Conservation (phyloP, 352 stramenopile species). For the Thraustotheca clavata region DNA sequence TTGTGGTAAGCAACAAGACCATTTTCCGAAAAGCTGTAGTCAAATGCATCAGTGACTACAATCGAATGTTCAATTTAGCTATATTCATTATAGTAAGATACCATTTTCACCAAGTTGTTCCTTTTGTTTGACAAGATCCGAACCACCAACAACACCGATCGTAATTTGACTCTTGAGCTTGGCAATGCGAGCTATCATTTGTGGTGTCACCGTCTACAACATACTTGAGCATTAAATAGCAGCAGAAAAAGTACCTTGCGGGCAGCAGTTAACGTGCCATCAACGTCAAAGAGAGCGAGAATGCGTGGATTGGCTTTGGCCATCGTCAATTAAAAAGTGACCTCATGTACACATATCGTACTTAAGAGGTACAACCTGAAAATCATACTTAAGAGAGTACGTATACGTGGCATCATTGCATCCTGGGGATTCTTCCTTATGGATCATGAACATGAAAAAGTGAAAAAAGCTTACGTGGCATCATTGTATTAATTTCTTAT, state of each 20-base stretch:
- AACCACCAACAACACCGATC: conserved; percentile 97
- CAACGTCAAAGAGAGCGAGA: conserved; percentile 98
- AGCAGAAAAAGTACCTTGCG: conserved; percentile 52
- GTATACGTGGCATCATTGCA: too few relatives aligned
- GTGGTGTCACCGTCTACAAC: conserved; percentile 63
- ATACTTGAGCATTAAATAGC: neutral
- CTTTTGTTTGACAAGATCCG: conserved; percentile 98
- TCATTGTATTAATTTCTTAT: too few relatives aligned
- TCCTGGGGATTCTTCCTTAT: too few relatives aligned
- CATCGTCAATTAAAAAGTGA: conserved; percentile 8
- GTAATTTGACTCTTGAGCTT: conserved; percentile 91
- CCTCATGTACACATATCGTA: too few relatives aligned
- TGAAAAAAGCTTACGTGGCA: too few relatives aligned
- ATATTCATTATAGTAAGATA: conserved; percentile 27
- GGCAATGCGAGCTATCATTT: conserved; percentile 93
- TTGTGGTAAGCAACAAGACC: conserved; percentile 97
- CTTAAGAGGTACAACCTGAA: too few relatives aligned
- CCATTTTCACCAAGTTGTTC: conserved; percentile 95
- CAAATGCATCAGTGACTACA: conserved; percentile 90
- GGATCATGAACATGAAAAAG: too few relatives aligned
- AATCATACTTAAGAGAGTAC: too few relatives aligned
- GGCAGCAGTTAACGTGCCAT: conserved; percentile 96
- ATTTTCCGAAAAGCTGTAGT: conserved; percentile 99
- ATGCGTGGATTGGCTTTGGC: conserved; percentile 75
- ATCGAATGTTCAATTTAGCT: neutral